Evolutionary conservation across 768 basidiomycete species (phyloP).

Genomic region (Erythrobasidium yunnanense): DNA sequence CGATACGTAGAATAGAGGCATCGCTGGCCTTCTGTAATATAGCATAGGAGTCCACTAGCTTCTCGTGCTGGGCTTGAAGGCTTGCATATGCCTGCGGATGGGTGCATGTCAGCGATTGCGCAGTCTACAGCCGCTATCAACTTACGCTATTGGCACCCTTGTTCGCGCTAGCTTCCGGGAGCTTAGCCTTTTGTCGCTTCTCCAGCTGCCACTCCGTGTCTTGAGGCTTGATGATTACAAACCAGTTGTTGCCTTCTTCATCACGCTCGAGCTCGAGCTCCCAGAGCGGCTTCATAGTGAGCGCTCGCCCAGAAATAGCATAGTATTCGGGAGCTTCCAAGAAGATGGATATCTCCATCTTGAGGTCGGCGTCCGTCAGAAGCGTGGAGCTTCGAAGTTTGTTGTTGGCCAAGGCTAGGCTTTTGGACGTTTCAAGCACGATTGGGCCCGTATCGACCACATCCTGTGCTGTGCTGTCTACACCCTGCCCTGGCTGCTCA

Average conservation of each 20-base stretch:
- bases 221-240: not conserved
- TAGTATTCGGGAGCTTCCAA: not conserved
- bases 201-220: slow-evolving; percentile 10
- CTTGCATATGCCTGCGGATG: not conserved
- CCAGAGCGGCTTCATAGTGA: not conserved
- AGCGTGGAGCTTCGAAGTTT: not conserved
- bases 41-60: not conserved
- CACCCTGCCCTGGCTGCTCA: too few species aligned
- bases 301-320: not conserved
- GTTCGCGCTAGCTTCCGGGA: not conserved
- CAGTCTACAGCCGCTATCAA: not conserved
- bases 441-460: not conserved
- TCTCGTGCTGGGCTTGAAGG: not conserved
- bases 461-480: too few species aligned
- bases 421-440: not conserved
- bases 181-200: not conserved
- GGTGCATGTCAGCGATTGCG: not conserved
- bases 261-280: not conserved
- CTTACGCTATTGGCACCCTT: not conserved
- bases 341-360: not conserved
- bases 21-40: not conserved
- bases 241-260: not conserved
- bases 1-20: not conserved
- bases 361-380: not conserved
- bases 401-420: not conserved